A percentile compares a stretch with the other conserved stretches of the same genome.
phyloP scores from a whole-genome alignment of 306 rosid species.

The Boehmeria nivea region DNA sequence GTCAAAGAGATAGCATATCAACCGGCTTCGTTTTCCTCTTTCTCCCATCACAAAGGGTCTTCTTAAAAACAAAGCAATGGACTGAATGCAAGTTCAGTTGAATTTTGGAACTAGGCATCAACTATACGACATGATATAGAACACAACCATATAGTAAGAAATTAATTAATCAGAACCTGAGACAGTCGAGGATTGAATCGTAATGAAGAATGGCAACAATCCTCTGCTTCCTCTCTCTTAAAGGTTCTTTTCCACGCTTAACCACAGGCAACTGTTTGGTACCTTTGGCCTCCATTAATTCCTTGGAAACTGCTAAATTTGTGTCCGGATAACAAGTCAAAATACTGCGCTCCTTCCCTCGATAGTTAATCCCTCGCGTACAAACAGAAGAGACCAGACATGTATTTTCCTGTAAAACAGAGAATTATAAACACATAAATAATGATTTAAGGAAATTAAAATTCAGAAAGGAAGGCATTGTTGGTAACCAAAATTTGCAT shows the following conservation, averaged over 20 bases:
- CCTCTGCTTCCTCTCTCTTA: constrained; percentile 55
- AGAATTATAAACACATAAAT: constrained; percentile 7
- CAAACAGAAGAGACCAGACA: constrained; percentile 76
- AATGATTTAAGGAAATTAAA: not conserved
- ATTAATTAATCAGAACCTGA: constrained; percentile 69
- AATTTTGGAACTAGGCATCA: not conserved
- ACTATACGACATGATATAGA: no score
- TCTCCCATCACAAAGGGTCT: no score
- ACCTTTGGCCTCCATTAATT: constrained; percentile 95
- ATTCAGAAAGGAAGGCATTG: no score
- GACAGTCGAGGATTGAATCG: constrained; percentile 56
- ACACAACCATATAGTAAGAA: no score
- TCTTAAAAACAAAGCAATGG: not conserved
- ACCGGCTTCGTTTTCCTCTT: no score
- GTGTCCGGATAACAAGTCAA: constrained; percentile 79
- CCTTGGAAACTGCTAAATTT: constrained; percentile 74
- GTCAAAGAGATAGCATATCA: no score
- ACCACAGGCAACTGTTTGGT: constrained; percentile 90
- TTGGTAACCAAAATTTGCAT: not conserved
- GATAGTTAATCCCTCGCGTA: constrained; percentile 77
- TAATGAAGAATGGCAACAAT: constrained; percentile 76
- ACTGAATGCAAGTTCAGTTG: not conserved
- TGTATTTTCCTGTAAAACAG: constrained; percentile 49
- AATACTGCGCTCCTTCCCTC: constrained; percentile 73
- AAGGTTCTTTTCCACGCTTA: constrained; percentile 44